Evolutionary conservation across 306 rosid species (phyloP).

Genomic region (Alnus rubra): DNA sequence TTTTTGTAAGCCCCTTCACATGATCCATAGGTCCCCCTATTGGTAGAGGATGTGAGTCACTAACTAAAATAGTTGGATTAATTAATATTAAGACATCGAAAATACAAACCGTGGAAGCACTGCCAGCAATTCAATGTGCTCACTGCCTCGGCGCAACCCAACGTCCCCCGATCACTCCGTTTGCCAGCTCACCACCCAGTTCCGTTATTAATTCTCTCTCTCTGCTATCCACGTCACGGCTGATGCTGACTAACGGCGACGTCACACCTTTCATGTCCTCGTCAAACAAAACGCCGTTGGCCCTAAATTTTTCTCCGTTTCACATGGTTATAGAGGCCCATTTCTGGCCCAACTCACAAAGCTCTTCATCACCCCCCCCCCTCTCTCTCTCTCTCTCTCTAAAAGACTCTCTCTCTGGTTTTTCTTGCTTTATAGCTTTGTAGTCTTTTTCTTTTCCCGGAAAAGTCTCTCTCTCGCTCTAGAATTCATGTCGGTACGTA

Average conservation of each 20-base stretch:
- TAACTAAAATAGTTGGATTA: not conserved
- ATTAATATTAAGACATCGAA: conserved; percentile 9
- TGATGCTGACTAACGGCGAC: conserved; percentile 37
- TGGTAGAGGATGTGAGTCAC: conserved; percentile 23
- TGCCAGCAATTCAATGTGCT: conserved; percentile 31
- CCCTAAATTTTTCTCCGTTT: conserved; percentile 9
- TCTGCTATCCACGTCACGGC: conserved; percentile 24
- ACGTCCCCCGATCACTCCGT: conserved; percentile 19
- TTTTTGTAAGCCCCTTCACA: not conserved
- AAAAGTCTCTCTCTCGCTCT: conserved; percentile 27
- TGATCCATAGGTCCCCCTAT: too few species aligned
- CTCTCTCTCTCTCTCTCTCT: conserved; percentile 22
- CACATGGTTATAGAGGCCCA: conserved; percentile 47
- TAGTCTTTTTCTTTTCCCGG: conserved; percentile 38
- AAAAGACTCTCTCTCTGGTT: not conserved
- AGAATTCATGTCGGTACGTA: conserved; percentile 94
- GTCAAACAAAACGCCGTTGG: conserved; percentile 36
- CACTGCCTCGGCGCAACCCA: conserved; percentile 29
- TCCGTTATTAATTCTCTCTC: not conserved
- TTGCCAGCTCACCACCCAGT: conserved; percentile 41
- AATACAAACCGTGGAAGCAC: not conserved
- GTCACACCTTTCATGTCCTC: conserved; percentile 1
- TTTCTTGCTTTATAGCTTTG: conserved; percentile 1
- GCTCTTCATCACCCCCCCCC: conserved; percentile 25
- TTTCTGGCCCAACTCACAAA: conserved; percentile 53